phyloP scores from a whole-genome alignment of 306 rosid species.

The Prunus mume region DNA sequence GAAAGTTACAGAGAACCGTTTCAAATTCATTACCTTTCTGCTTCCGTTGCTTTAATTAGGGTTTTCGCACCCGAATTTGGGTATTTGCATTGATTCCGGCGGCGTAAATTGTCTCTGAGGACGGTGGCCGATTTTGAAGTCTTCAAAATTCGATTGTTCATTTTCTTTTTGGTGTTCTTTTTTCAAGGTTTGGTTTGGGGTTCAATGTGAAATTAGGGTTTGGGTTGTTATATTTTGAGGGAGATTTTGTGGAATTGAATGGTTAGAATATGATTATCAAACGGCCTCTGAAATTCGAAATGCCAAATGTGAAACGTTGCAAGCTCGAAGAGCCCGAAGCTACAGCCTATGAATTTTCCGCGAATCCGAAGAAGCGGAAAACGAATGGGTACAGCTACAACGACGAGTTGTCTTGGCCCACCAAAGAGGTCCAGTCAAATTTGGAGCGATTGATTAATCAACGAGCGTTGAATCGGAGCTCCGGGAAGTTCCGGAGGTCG shows the following conservation, averaged over 20 bases:
- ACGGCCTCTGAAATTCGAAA: constrained; percentile 63
- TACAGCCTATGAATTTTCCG: constrained; percentile 36
- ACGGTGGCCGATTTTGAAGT: not conserved
- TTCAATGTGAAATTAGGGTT: constrained; percentile 61
- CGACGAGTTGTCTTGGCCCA: constrained; percentile 46
- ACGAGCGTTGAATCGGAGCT: constrained; percentile 19
- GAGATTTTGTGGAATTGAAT: constrained; percentile 14
- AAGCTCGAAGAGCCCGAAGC: constrained; percentile 54
- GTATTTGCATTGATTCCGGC: not conserved
- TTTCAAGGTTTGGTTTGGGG: constrained; percentile 17
- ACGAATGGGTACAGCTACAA: constrained; percentile 41
- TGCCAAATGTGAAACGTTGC: constrained; percentile 86
- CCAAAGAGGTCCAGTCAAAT: constrained; percentile 53
- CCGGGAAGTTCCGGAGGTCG: constrained; percentile 38
- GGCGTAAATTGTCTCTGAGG: not conserved
- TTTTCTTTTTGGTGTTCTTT: not conserved
- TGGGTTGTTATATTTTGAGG: not conserved
- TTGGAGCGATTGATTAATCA: constrained; percentile 30
- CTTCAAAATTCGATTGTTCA: constrained; percentile 6
- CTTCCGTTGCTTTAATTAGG: constrained; percentile 13
- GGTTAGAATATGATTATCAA: constrained; percentile 62
- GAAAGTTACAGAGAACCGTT: not conserved
- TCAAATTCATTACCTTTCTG: constrained; percentile 5
- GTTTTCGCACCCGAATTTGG: constrained; percentile 13
- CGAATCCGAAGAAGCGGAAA: constrained; percentile 53